These are phyloP conservation scores for Planoprotostelium fungivorum DNA, from an alignment of 78 protist species.

Conservation along the genomic window DNA sequence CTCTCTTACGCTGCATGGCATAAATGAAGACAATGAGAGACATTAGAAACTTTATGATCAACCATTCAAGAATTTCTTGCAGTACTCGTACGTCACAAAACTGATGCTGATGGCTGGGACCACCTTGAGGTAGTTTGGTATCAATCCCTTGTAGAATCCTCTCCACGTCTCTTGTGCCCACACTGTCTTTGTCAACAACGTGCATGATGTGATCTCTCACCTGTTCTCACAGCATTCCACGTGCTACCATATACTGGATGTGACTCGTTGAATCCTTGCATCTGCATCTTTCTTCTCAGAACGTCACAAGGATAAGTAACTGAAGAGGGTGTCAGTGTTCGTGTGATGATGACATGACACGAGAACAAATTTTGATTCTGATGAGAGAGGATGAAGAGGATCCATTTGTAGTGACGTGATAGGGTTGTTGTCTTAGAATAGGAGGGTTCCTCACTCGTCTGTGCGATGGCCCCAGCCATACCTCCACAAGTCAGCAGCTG, in stretches of 20 bases:
- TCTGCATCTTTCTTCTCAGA: constrained; percentile 67
- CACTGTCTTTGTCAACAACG: no score
- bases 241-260: constrained; percentile 35
- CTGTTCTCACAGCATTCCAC: constrained; percentile 43
- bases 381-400: background rate
- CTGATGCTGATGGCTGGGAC: constrained; percentile 75
- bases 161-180: constrained; percentile 23
- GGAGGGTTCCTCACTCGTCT: constrained; percentile 21
- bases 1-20: no score
- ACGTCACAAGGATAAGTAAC: constrained; percentile 75
- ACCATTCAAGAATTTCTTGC: background rate
- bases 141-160: constrained; percentile 72
- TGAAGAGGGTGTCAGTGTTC: no score
- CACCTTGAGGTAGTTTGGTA: constrained; percentile 75
- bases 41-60: no score
- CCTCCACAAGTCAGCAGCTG: constrained; percentile 55
- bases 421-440: no score
- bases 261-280: constrained; percentile 49
- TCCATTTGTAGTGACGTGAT: no score
- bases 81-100: constrained; percentile 20
- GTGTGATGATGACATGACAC: no score
- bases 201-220: no score
- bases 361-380: no score
- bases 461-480: constrained; percentile 76
- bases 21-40: no score